Conservation (phyloP, 2,329 filamentous ascomycete species). For the Cladosporium sp. region DNA sequence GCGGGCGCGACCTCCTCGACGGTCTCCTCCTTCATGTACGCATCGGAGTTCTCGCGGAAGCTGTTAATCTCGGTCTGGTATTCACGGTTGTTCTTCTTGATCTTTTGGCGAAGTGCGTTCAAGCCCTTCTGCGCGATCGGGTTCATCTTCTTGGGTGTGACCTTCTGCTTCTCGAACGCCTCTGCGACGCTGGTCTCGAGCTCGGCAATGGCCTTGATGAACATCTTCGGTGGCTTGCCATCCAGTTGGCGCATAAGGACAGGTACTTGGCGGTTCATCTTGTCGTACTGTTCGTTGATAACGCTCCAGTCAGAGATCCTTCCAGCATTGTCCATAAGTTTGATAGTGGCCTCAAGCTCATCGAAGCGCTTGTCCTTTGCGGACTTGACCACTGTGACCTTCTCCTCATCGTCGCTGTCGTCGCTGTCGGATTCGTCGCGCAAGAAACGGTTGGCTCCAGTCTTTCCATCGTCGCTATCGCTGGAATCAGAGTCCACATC, state of each 20-base stretch:
- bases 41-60: slow-evolving; percentile 80
- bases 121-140: slow-evolving; percentile 88
- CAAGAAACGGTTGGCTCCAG: slow-evolving; percentile 80
- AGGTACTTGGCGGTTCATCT: slow-evolving; percentile 55
- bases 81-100: slow-evolving; percentile 98
- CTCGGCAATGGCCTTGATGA: slow-evolving; percentile 89
- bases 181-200: slow-evolving; percentile 94
- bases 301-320: slow-evolving; percentile 98
- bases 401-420: slow-evolving; percentile 79
- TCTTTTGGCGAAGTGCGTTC: slow-evolving; percentile 95
- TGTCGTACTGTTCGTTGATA: slow-evolving; percentile 57
- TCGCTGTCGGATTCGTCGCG: slow-evolving; percentile 55
- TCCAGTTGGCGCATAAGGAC: slow-evolving; percentile 52
- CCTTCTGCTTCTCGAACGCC: slow-evolving; percentile 91
- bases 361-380: slow-evolving; percentile 96
- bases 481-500: slow-evolving; percentile 40
- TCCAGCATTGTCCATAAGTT: slow-evolving; percentile 89
- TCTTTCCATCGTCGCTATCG: slow-evolving; percentile 55
- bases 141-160: slow-evolving; percentile 97
- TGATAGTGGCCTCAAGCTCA: slow-evolving; percentile 85
- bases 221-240: slow-evolving; percentile 79
- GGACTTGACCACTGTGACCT: slow-evolving; percentile 84
- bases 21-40: slow-evolving; percentile 79
- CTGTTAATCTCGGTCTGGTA: slow-evolving; percentile 82
- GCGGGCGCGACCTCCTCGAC: slow-evolving; percentile 60